phyloP scores from a whole-genome alignment of 345 rosid genomes.

The Kernera saxatilis region DNA sequence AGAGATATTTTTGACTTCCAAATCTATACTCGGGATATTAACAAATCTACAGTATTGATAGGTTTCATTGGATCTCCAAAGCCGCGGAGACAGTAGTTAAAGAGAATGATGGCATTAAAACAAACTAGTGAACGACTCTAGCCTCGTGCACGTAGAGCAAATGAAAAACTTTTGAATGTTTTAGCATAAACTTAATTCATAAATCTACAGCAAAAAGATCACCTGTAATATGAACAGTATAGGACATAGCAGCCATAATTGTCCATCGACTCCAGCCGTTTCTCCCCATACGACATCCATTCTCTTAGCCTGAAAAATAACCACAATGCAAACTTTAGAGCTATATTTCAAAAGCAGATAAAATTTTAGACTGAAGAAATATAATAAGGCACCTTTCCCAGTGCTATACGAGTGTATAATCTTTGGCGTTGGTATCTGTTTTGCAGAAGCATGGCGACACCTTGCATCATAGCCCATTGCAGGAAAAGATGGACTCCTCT shows the following conservation, averaged over 20 bases:
- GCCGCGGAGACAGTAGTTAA: slow-evolving; percentile 2
- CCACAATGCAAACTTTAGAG: neutral
- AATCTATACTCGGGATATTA: neutral
- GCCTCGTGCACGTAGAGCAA: neutral
- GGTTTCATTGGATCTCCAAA: too few relatives aligned
- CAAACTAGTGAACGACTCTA: neutral
- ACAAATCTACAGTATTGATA: neutral
- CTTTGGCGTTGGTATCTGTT: slow-evolving; percentile 99
- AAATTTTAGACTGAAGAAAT: neutral
- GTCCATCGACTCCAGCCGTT: slow-evolving; percentile 97
- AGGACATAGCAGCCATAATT: slow-evolving; percentile 90
- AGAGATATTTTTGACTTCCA: neutral
- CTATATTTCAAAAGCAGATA: neutral
- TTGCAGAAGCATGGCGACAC: slow-evolving; percentile 97
- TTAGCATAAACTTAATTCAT: neutral
- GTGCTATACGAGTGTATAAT: slow-evolving; percentile 94
- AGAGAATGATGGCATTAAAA: neutral
- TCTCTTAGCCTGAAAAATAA: slow-evolving; percentile 71
- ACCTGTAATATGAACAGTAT: slow-evolving; percentile 94
- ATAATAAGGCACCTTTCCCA: slow-evolving; percentile 70
- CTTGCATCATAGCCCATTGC: slow-evolving; percentile 99
- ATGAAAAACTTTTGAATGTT: neutral
- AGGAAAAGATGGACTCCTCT: slow-evolving; percentile 97
- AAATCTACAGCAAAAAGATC: neutral
- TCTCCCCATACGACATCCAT: slow-evolving; percentile 99